These are phyloP conservation scores for Lyophyllum semitale DNA, from an alignment of 768 basidiomycete genomes.

Conservation along the genomic window DNA sequence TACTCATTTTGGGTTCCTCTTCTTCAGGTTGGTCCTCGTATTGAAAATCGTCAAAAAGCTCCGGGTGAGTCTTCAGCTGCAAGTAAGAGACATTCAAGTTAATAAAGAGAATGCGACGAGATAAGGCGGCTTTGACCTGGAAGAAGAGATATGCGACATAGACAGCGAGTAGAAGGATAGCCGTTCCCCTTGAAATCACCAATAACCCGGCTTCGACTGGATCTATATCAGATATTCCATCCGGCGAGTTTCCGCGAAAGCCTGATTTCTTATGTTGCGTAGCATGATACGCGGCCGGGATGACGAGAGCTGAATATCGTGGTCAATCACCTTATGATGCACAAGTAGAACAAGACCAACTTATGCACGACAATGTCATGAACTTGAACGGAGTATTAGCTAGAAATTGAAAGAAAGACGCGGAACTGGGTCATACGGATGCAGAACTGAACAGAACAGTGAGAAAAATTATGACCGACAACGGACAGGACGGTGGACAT, in stretches of 20 bases:
- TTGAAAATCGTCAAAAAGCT: slow-evolving; percentile 67
- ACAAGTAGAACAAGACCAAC: slow-evolving; percentile 39
- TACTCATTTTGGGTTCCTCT: slow-evolving; percentile 66
- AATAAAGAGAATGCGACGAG: background rate
- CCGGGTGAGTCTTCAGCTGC: slow-evolving; percentile 72
- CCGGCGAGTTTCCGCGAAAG: slow-evolving; percentile 1
- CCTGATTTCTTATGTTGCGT: slow-evolving; percentile 28
- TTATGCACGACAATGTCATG: slow-evolving; percentile 87
- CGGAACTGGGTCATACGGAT: slow-evolving; percentile 34
- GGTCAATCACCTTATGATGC: slow-evolving; percentile 3
- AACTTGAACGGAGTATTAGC: slow-evolving; percentile 41
- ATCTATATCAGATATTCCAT: slow-evolving; percentile 18
- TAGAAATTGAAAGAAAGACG: background rate
- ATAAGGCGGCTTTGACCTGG: slow-evolving; percentile 50
- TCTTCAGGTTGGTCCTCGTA: slow-evolving; percentile 24
- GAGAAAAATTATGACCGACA: background rate
- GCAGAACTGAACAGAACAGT: slow-evolving; percentile 38
- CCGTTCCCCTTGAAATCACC: slow-evolving; percentile 79
- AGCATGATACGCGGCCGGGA: slow-evolving; percentile 84
- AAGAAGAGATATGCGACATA: slow-evolving; percentile 78
- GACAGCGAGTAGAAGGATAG: slow-evolving; percentile 70
- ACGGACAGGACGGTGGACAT: slow-evolving; percentile 26
- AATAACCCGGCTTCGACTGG: slow-evolving; percentile 52
- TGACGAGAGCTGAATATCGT: slow-evolving; percentile 63
- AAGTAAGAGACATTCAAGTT: slow-evolving; percentile 7